Base-by-base conservation (phyloP, 75 land plant genomes). In the Cupressus sempervirens region DNA sequence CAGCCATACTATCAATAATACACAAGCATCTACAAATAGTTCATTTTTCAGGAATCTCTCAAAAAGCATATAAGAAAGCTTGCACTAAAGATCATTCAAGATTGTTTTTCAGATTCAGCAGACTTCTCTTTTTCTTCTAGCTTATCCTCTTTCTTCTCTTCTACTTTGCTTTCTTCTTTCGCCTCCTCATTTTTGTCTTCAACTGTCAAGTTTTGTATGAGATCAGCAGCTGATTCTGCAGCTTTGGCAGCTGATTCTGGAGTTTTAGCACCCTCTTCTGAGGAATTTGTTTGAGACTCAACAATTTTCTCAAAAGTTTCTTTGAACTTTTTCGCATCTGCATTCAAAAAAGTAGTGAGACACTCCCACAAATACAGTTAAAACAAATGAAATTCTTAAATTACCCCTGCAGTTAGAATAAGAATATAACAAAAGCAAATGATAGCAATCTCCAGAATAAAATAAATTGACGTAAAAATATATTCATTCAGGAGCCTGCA, bases 301-400 rank as follows among this genome's bases (percentile, higher is more conserved):
- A 91, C 91, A 81, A 87, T 86, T 68, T 92, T 93, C 83, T 88
- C 86, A 52, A 92, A 72, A 73, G 46, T 88, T 35, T 88, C 91
- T 89, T 89, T 93, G 84, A 93, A 93, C 74, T 83, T 85, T 79
- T 87, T 92, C 8, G 83, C 83, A 82, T 82, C 83, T 82, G 56
- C 83, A 82, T 79, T 77, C 4, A 79, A 45, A 43, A 79, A n/a
- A 58, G 73, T 10, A 50, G 52, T 50, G 38, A 65, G n/a, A 88
- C 48, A 40, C 20, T 12, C 35, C 40, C 13, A 29, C 52, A 84
- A 12, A 40, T 11, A 41, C 18, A 26, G 40, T 10, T 4, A 46
- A 34, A 81, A n/a, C n/a, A 8, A 23, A 62, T 23, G 38, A 7
- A 6, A 38, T 76, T 40, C 9, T 76, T n/a, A 32, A 76, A 36